Percentiles rank a stretch among this genome's conserved stretches.
These are phyloP conservation scores for Thyridium curvatum DNA, from an alignment of 2,329 filamentous ascomycete species.

Conservation along the genomic window DNA sequence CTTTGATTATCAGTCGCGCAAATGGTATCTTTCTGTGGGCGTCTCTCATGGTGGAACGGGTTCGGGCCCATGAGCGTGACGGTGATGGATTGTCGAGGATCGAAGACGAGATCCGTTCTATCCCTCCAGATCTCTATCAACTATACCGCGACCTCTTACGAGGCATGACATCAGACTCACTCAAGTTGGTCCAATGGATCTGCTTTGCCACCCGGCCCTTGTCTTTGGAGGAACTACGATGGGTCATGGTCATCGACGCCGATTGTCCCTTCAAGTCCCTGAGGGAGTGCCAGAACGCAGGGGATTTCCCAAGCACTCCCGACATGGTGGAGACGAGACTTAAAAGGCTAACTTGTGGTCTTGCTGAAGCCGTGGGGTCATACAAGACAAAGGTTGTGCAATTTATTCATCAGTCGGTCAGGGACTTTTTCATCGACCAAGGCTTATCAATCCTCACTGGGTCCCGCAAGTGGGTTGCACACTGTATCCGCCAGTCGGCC, in stretches of 20 bases:
- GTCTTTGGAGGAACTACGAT: conserved; percentile 18
- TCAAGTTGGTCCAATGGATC: conserved; percentile 24
- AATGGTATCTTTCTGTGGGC: conserved; percentile 30
- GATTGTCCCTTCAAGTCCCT: conserved; percentile 13
- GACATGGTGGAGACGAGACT: conserved; percentile 12
- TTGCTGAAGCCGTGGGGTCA: conserved; percentile 13
- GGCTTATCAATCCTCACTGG: too few species aligned
- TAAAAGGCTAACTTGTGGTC: conserved; percentile 17
- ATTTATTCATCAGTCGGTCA: too few species aligned
- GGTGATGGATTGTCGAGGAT: conserved; percentile 11
- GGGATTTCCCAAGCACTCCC: conserved; percentile 11
- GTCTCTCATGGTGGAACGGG: conserved; percentile 15
- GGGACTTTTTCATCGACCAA: too few species aligned
- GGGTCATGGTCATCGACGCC: conserved; percentile 20
- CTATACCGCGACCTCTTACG: conserved; percentile 17
- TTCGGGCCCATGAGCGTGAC: conserved; percentile 8
- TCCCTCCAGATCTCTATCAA: conserved; percentile 15
- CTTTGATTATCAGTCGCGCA: conserved; percentile 17
- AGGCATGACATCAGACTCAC: conserved; percentile 10
- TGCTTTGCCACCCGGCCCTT: conserved; percentile 20
- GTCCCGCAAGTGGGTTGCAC: too few species aligned
- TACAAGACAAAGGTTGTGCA: too few species aligned
- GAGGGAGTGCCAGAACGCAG: conserved; percentile 8
- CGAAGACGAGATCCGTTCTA: conserved; percentile 8
- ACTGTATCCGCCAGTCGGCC: too few species aligned